A percentile compares a stretch with the other conserved stretches of the same genome.
phyloP scores from a whole-genome alignment of 2,329 filamentous ascomycete genomes.

The Fusarium devonianum region DNA sequence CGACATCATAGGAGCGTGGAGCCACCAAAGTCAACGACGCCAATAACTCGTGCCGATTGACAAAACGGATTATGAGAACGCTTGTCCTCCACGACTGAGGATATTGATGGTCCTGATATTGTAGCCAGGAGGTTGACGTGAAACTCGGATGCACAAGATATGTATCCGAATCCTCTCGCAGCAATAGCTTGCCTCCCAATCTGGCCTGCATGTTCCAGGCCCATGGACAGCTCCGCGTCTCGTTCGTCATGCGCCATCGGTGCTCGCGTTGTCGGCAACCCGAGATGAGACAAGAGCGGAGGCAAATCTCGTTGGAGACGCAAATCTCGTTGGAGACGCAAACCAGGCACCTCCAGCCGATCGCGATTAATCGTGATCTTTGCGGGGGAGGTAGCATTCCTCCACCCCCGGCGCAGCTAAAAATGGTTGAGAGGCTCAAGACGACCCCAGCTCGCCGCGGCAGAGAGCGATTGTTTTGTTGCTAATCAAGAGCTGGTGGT shows the following conservation, averaged over 20 bases:
- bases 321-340: slow-evolving; percentile 7
- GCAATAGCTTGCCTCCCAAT: slow-evolving; percentile 24
- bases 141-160: slow-evolving; percentile 16
- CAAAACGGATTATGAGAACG: too few relatives aligned
- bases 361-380: slow-evolving; percentile 15
- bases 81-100: too few relatives aligned
- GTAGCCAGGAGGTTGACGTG: slow-evolving; percentile 13
- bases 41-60: too few relatives aligned
- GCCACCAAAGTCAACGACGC: too few relatives aligned
- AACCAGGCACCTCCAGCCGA: slow-evolving; percentile 5
- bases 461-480: slow-evolving; percentile 19
- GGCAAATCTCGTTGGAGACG: background rate
- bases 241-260: slow-evolving; percentile 30
- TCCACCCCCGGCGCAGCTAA: slow-evolving; percentile 1
- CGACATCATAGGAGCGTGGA: too few relatives aligned
- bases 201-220: slow-evolving; percentile 26
- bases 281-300: slow-evolving; percentile 25
- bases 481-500: slow-evolving; percentile 15
- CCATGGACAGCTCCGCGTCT: slow-evolving; percentile 22
- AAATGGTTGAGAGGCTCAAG: slow-evolving; percentile 27
- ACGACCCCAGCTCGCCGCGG: slow-evolving; percentile 21
- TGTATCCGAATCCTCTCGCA: slow-evolving; percentile 19
- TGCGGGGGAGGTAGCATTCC: slow-evolving; percentile 30
- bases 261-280: slow-evolving; percentile 23
- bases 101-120: too few relatives aligned